These are phyloP conservation scores for Pharnaceum exiguum DNA, from an alignment of 148 eudicot genomes.

Conservation along the genomic window DNA sequence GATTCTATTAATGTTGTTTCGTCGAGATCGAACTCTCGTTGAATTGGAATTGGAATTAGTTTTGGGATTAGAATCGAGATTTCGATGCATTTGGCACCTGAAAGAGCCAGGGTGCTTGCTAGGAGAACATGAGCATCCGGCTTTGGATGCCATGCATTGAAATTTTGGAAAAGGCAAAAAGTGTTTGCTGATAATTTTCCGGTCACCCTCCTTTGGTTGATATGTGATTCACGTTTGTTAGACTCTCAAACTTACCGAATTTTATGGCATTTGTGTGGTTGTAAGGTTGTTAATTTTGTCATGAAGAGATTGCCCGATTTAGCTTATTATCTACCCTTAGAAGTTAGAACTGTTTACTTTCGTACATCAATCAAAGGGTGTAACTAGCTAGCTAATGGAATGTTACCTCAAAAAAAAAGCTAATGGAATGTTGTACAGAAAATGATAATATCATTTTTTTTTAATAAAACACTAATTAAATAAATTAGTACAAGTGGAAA, in stretches of 20 bases:
- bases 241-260: background rate
- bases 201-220: background rate
- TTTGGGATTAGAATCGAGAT: slow-evolving; percentile 1
- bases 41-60: background rate
- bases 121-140: slow-evolving; percentile 29
- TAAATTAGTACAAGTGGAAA: too few relatives aligned
- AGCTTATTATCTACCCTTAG: too few relatives aligned
- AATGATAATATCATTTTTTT: too few relatives aligned
- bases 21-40: background rate
- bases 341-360: too few relatives aligned
- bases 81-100: slow-evolving; percentile 19
- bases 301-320: too few relatives aligned
- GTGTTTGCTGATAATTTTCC: background rate
- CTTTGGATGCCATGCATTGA: slow-evolving; percentile 27
- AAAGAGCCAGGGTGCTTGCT: slow-evolving; percentile 32
- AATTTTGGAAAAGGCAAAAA: background rate
- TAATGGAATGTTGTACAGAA: too few relatives aligned
- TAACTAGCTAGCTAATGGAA: too few relatives aligned
- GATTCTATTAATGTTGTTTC: background rate
- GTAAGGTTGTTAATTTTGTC: too few relatives aligned
- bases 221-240: slow-evolving; percentile 17
- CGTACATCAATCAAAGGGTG: too few relatives aligned
- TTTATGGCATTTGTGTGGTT: background rate
- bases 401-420: too few relatives aligned
- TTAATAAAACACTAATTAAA: too few relatives aligned